These are phyloP conservation scores for Curvularia spicifera DNA, from an alignment of 2,329 filamentous ascomycete genomes.

Conservation along the genomic window DNA sequence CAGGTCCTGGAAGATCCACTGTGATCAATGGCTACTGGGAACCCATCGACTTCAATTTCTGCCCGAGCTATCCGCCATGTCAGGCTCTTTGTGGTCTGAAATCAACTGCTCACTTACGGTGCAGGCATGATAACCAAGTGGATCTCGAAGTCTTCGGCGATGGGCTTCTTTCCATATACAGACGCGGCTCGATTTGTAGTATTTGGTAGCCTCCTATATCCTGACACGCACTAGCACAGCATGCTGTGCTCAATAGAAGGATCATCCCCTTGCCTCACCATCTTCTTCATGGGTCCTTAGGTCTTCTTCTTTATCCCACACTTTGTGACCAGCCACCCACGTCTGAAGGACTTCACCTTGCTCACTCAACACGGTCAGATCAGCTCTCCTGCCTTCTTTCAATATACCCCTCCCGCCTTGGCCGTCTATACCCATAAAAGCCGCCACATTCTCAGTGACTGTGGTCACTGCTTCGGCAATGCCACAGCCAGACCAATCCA, in stretches of 20 bases:
- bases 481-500: slow-evolving; percentile 55
- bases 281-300: slow-evolving; percentile 35
- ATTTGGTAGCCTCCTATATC: neutral
- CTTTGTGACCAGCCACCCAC: slow-evolving; percentile 57
- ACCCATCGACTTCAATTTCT: neutral
- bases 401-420: slow-evolving; percentile 52
- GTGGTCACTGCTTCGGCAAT: slow-evolving; percentile 58
- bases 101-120: neutral
- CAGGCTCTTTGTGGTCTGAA: neutral
- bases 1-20: neutral
- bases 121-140: neutral
- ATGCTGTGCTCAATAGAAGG: neutral
- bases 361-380: slow-evolving; percentile 58
- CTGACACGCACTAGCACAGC: neutral
- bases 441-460: slow-evolving; percentile 59
- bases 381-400: slow-evolving; percentile 55
- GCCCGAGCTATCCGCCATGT: neutral
- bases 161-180: too few relatives aligned
- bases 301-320: slow-evolving; percentile 53
- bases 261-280: slow-evolving; percentile 33
- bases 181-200: neutral
- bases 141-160: neutral
- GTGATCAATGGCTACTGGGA: neutral
- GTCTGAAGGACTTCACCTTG: slow-evolving; percentile 58
- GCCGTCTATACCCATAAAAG: slow-evolving; percentile 57